Conservation (phyloP, 176 grass and related monocot species). For the Oryza longistaminata region DNA sequence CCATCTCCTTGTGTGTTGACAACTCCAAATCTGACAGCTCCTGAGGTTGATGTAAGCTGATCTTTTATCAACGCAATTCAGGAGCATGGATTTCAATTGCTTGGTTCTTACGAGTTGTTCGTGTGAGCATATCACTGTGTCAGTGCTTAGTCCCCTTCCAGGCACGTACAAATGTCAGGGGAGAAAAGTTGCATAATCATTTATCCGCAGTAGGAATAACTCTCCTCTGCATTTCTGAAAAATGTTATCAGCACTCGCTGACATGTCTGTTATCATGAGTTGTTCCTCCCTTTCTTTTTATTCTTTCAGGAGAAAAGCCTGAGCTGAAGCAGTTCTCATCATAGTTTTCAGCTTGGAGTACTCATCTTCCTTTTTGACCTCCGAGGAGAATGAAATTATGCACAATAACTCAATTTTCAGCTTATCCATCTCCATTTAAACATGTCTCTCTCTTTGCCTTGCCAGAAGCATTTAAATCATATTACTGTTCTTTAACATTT, state of each 20-base stretch:
- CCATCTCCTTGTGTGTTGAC: constrained; percentile 23
- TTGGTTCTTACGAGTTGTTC: constrained; percentile 43
- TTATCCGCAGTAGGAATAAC: background rate
- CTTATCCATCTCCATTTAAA: background rate
- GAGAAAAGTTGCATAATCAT: constrained; percentile 36
- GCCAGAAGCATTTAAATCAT: background rate
- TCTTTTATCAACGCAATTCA: constrained; percentile 17
- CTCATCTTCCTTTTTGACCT: background rate
- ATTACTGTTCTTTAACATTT: background rate
- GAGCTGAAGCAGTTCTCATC: constrained; percentile 8
- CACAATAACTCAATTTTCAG: background rate
- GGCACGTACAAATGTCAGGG: constrained; percentile 41
- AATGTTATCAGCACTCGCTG: background rate
- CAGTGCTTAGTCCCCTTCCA: constrained; percentile 18
- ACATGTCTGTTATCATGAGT: constrained; percentile 35
- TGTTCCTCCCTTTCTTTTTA: constrained; percentile 13
- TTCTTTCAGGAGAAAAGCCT: constrained; percentile 34
- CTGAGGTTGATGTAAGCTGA: constrained; percentile 25
- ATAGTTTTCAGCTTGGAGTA: background rate
- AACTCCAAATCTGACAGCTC: constrained; percentile 44
- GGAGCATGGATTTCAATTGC: constrained; percentile 29
- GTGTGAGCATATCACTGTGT: constrained; percentile 30
- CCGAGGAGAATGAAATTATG: background rate
- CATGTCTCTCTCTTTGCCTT: background rate
- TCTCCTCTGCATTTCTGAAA: constrained; percentile 24